Evolutionary conservation across 805 yeast genomes (phyloP), one percentile per base, ranked within the genome.

Genomic region (Saccharomycopsis guyanensis): DNA sequence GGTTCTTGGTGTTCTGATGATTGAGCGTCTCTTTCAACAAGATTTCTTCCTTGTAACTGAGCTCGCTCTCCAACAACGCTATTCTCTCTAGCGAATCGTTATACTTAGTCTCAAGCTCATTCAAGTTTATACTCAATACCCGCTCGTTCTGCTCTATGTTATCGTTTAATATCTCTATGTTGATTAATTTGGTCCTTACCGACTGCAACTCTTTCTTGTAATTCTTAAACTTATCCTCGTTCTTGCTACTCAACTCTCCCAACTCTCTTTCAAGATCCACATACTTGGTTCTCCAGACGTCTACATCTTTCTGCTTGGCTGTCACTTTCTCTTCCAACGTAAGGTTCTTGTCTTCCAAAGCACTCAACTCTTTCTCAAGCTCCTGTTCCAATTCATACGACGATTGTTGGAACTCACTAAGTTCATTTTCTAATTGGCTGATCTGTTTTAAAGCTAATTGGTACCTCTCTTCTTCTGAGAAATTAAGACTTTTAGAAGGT

Each of bases 381-480:
- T 70, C 76, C 34, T 57, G 59, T 53, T 71, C 76, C 33, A 71
- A 57, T 51, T 71, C 76, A 40, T 62, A 58, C 38, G 72, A 66
- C 4, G 73, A 66, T 19, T 56, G 59, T 47, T 68, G 69, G 47
- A 71, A 69, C 52, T 71, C 76, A 18, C 56, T 59, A 16, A 72
- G 55, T 52, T 70, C 74, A 4, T 52, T 52, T 53, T 68, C 72
- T 12, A 71, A 59, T 53, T 66, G 66, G 24, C 59, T 61, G 16
- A 70, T 64, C 40, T 69, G 69, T 31, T 59, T 64, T 6, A 62
- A 40, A 1, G 66, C 66, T 40, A 60, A 55, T 38, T 59, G 52
- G 27, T 57, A 59, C 46, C 60, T 58, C 42, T 55, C 49, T 27
- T 48, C 49, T 18, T 48, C 52, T 5, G 37, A 29, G 6, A 43